phyloP scores from a whole-genome alignment of 78 protist species.

The Pelomyxa schiedti region DNA sequence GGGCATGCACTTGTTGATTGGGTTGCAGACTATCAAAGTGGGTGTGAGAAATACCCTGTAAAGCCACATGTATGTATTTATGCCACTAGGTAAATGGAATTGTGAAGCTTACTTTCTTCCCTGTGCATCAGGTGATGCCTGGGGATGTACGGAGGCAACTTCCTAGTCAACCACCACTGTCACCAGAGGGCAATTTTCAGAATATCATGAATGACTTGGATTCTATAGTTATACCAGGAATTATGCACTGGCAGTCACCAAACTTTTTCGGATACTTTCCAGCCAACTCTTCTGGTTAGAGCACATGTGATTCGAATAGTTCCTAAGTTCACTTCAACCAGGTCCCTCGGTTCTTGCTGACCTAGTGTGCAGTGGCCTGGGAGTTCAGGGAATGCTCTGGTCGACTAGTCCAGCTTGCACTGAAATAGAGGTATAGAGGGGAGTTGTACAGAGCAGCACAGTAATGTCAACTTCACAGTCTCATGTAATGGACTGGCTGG shows the following conservation, averaged over 20 bases:
- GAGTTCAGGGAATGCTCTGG: neutral
- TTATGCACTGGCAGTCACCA: slow-evolving; percentile 56
- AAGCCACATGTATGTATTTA: neutral
- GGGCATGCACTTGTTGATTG: slow-evolving; percentile 19
- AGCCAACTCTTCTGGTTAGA: too few species aligned
- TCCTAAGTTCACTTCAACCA: too few species aligned
- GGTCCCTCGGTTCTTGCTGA: slow-evolving; percentile 36
- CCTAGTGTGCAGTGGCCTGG: slow-evolving; percentile 10
- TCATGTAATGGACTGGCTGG: slow-evolving; percentile 44
- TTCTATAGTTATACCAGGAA: slow-evolving; percentile 20
- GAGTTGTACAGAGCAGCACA: too few species aligned
- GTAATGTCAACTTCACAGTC: too few species aligned
- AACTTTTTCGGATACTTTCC: slow-evolving; percentile 40
- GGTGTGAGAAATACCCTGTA: neutral
- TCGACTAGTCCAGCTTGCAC: slow-evolving; percentile 20
- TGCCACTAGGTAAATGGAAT: neutral
- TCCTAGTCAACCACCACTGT: neutral
- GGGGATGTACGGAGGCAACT: neutral
- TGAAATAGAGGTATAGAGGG: slow-evolving; percentile 43
- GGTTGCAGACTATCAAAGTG: slow-evolving; percentile 9
- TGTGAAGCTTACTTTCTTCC: neutral
- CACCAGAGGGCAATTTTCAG: neutral
- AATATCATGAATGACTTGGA: neutral
- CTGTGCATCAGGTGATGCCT: neutral
- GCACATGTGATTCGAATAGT: too few species aligned